These are phyloP conservation scores for Myriosclerotinia duriaeana DNA, from an alignment of 2,329 filamentous ascomycete species.

Conservation along the genomic window DNA sequence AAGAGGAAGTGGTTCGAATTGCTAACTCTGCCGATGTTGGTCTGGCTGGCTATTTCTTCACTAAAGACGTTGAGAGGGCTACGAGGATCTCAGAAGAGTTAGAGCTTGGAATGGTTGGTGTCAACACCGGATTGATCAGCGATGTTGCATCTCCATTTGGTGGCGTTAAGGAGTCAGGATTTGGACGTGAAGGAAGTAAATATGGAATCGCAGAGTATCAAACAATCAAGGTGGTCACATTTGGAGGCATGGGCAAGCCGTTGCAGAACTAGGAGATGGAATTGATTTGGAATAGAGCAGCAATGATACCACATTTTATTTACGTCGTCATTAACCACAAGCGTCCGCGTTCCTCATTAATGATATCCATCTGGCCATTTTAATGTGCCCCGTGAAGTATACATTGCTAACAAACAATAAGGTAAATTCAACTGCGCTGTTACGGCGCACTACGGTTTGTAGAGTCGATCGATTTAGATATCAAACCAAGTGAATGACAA, in stretches of 20 bases:
- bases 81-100: constrained; percentile 65
- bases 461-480: too few relatives aligned
- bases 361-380: too few relatives aligned
- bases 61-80: constrained; percentile 58
- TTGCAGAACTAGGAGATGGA: constrained; percentile 45
- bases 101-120: constrained; percentile 84
- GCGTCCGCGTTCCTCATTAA: too few relatives aligned
- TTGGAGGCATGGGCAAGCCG: constrained; percentile 61
- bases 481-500: too few relatives aligned
- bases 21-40: constrained; percentile 85
- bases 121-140: constrained; percentile 69
- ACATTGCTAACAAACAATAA: too few relatives aligned
- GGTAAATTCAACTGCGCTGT: too few relatives aligned
- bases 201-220: constrained; percentile 55
- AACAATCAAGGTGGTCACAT: constrained; percentile 49
- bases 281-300: background rate
- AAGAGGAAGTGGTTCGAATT: constrained; percentile 80
- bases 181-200: constrained; percentile 55
- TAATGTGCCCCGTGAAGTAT: too few relatives aligned
- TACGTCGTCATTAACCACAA: background rate
- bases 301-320: constrained; percentile 16
- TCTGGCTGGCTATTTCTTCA: constrained; percentile 93
- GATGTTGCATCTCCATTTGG: constrained; percentile 57
- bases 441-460: too few relatives aligned
- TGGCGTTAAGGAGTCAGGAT: constrained; percentile 57